Conservation (phyloP, 805 yeast genomes). For the Candida saitoana region DNA sequence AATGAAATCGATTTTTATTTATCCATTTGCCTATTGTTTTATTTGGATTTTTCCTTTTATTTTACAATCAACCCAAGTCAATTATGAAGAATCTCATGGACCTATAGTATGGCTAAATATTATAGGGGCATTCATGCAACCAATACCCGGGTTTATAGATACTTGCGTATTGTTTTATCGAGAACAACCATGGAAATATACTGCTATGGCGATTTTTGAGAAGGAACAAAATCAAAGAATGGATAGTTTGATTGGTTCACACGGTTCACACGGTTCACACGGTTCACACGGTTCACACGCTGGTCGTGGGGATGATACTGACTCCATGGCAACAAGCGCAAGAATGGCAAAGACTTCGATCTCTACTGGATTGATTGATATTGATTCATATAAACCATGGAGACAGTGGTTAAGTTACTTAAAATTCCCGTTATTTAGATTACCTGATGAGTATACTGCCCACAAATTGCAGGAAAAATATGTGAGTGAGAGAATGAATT, state of each 20-base stretch:
- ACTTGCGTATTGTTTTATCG: slow-evolving; percentile 69
- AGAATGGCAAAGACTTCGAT: slow-evolving; percentile 22
- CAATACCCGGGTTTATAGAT: slow-evolving; percentile 77
- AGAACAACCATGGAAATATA: slow-evolving; percentile 73
- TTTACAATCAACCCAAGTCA: slow-evolving; percentile 54
- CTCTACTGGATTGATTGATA: slow-evolving; percentile 26
- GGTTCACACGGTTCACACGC: slow-evolving; percentile 7
- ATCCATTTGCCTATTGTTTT: slow-evolving; percentile 76
- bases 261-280: too few relatives aligned
- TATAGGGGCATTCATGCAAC: slow-evolving; percentile 72
- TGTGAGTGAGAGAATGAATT: slow-evolving; percentile 11
- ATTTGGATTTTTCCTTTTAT: slow-evolving; percentile 82
- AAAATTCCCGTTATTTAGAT: slow-evolving; percentile 41
- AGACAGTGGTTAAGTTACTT: slow-evolving; percentile 32
- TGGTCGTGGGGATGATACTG: slow-evolving; percentile 10
- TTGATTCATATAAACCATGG: slow-evolving; percentile 33
- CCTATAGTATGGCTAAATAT: slow-evolving; percentile 62
- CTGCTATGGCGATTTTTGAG: slow-evolving; percentile 36
- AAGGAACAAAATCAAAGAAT: slow-evolving; percentile 28
- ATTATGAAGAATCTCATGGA: slow-evolving; percentile 43
- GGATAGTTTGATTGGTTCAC: slow-evolving; percentile 15
- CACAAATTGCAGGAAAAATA: slow-evolving; percentile 17
- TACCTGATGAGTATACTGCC: slow-evolving; percentile 39
- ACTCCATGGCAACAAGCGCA: slow-evolving; percentile 24
- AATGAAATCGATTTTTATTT: slow-evolving; percentile 73